phyloP scores from a whole-genome alignment of 192 early-diverging fungal genomes.

The Linnemannia elongata region DNA sequence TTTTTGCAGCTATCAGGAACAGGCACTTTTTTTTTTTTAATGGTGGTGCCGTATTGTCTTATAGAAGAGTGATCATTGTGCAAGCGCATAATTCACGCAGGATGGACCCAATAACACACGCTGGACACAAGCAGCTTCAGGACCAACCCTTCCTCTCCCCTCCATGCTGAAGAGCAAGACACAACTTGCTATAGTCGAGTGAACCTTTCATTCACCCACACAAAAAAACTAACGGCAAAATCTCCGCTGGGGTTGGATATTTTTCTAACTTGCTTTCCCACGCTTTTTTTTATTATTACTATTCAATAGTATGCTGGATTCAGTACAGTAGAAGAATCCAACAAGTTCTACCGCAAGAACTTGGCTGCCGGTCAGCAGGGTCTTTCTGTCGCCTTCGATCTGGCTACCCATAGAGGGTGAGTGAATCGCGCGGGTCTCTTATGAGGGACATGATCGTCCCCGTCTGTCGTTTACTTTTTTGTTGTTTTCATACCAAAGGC shows the following conservation, averaged over 20 bases:
- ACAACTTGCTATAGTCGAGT: background rate
- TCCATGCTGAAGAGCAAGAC: background rate
- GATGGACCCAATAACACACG: background rate
- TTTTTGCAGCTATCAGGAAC: background rate
- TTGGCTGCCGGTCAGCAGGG: slow-evolving; percentile 92
- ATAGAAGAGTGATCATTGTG: background rate
- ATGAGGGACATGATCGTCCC: background rate
- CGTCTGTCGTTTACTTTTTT: background rate
- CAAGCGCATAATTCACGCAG: background rate
- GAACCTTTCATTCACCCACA: background rate
- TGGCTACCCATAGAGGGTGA: slow-evolving; percentile 90
- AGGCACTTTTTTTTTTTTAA: background rate
- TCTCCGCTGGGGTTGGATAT: background rate
- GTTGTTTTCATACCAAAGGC: background rate
- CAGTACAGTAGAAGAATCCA: slow-evolving; percentile 93
- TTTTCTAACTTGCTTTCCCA: slow-evolving; percentile 3
- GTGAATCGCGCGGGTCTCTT: background rate
- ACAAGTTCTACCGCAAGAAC: slow-evolving; percentile 90
- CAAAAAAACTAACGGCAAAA: background rate
- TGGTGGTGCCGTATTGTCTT: no score
- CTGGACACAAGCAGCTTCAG: background rate
- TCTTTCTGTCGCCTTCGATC: slow-evolving; percentile 89
- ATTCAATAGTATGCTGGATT: slow-evolving; percentile 85
- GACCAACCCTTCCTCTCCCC: background rate
- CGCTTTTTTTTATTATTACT: background rate